phyloP scores from a whole-genome alignment of 2,329 filamentous ascomycete genomes.

The Penicillium sp. region DNA sequence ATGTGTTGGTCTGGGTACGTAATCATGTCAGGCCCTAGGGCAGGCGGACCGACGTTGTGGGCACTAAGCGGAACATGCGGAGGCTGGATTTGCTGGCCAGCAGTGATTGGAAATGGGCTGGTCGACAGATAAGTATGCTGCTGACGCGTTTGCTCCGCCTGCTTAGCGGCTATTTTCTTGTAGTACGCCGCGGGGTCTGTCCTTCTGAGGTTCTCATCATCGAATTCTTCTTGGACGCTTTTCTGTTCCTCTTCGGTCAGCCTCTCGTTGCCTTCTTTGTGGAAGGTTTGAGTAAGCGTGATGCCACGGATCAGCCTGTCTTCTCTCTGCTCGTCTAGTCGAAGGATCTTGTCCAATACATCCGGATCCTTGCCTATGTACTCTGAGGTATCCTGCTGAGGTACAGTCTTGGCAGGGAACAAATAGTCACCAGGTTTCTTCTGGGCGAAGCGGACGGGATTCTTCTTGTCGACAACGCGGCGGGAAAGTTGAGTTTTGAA shows the following conservation, averaged over 20 bases:
- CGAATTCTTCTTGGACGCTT: slow-evolving; percentile 56
- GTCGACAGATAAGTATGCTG: not conserved
- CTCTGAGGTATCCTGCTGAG: slow-evolving; percentile 56
- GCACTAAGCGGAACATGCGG: not conserved
- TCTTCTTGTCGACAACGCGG: slow-evolving; percentile 83
- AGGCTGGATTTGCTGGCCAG: not conserved
- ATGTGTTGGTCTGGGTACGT: not conserved
- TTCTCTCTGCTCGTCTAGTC: slow-evolving; percentile 23
- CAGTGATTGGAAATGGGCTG: not conserved
- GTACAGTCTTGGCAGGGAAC: slow-evolving; percentile 59
- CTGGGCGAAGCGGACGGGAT: slow-evolving; percentile 69
- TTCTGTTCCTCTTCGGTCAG: slow-evolving; percentile 66
- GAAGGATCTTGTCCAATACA: slow-evolving; percentile 63
- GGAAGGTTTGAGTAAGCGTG: slow-evolving; percentile 73
- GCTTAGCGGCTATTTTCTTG: slow-evolving; percentile 28
- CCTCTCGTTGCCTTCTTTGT: slow-evolving; percentile 68
- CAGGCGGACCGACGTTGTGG: not conserved
- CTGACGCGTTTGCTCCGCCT: slow-evolving; percentile 1
- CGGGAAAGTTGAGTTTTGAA: slow-evolving; percentile 83
- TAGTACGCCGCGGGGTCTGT: slow-evolving; percentile 42
- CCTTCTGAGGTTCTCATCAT: slow-evolving; percentile 46
- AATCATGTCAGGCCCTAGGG: slow-evolving; percentile 31
- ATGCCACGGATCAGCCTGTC: slow-evolving; percentile 51
- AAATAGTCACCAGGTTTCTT: slow-evolving; percentile 62
- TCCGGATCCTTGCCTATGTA: slow-evolving; percentile 63